Percentiles rank a stretch among this genome's conserved stretches.
These are phyloP conservation scores for Nitzschia putrida DNA, from an alignment of 108 stramenopile genomes.

Conservation along the genomic window DNA sequence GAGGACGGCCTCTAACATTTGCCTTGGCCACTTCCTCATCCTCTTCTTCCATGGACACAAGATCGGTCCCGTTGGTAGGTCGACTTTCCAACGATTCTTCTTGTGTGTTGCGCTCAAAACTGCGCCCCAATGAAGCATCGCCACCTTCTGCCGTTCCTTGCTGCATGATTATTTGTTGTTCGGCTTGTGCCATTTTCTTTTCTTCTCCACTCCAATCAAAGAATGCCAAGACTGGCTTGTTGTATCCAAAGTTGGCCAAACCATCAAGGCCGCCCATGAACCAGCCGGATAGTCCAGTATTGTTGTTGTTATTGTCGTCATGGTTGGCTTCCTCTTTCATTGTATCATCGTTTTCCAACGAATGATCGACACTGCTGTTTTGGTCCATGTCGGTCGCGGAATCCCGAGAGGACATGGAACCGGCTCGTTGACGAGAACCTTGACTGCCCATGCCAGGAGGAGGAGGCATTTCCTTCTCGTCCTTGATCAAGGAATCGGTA, in stretches of 20 bases:
- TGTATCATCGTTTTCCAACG: background rate
- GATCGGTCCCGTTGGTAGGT: slow-evolving; percentile 1
- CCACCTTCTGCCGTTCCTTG: background rate
- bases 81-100: background rate
- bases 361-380: background rate
- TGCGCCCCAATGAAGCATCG: background rate
- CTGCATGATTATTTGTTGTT: background rate
- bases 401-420: background rate
- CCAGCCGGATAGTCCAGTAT: background rate
- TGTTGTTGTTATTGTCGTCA: background rate
- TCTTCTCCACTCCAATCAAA: slow-evolving; percentile 29
- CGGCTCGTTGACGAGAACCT: background rate
- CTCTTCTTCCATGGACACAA: background rate
- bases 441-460: background rate
- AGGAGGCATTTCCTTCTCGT: slow-evolving; percentile 2
- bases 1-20: background rate
- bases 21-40: background rate
- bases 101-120: background rate
- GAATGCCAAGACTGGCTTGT: slow-evolving; percentile 8
- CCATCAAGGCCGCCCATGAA: slow-evolving; percentile 13
- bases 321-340: background rate
- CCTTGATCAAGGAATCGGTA: background rate
- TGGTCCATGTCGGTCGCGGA: background rate
- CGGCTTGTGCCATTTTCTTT: slow-evolving; percentile 6
- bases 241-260: slow-evolving; percentile 15